Evolutionary conservation across 371 early-diverging fungal species (phyloP), one percentile per base, ranked within the genome.

Genomic region (Saksenaea oblongispora): DNA sequence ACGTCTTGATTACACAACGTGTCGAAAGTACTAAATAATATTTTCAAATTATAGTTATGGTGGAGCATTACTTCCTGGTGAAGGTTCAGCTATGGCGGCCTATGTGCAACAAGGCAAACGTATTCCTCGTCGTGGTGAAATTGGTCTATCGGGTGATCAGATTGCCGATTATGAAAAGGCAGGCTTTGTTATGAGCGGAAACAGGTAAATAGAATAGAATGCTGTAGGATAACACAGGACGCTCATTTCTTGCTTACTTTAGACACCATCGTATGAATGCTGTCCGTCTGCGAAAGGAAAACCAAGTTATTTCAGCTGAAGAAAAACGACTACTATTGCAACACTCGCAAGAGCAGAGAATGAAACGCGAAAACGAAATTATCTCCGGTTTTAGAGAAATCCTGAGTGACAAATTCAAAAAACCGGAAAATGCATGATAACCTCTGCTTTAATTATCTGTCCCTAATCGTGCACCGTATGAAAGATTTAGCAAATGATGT

Each of bases 101-200:
- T 96, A 90, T 78, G 90, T 95, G 9, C 92, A 94, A 66, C 84
- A 91, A 39, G 96, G 96, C 36, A 95, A 96, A 76, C 93, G 97
- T 72, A 96, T 98, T 65, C 97, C 97, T 14, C 91, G 97, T 35
- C 91, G 97, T 82, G 98, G 97, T 84, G 97, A 98, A 82, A 95
- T 98, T 74, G 97, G 97, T 42, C 73, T 96, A 17, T 88, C 88
- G 58, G 87, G 91, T 54, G 83, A 91, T 26, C 83, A 94, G 73
- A 98, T 98, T 71, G 85, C 88, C 61, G 74, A 85, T 14, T 94
- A 84, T 73, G 97, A 98, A 74, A 72, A 73, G n/a, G 90, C 88
- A 0, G 98, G 98, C 22, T 98, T 87, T 75, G 98, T 97, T 15
- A 98, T 98, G 98, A 91, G 91, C 64, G 98, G 98, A 35, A 93